Base-by-base conservation (phyloP, 1,284 basidiomycete genomes). In the Trichosporon inkin region DNA sequence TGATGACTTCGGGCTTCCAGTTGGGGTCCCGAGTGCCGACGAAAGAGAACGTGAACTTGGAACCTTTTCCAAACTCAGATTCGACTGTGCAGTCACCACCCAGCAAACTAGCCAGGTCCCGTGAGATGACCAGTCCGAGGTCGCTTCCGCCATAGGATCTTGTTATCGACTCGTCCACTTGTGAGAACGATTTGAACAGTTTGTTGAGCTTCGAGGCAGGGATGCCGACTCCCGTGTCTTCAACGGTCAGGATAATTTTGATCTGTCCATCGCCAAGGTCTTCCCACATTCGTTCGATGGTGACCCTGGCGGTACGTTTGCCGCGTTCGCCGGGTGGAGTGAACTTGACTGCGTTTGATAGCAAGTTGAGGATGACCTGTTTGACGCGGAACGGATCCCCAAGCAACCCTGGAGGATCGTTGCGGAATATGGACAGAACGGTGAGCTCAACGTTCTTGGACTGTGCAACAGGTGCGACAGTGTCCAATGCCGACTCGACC, bases 301-400 rank as follows among this genome's bases (percentile, higher is more conserved):
- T 70, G 28, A 74, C 72, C 6, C 65, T 53, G 0, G 71, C 71
- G 6, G 67, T 56, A n/a, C 53, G 56, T 17, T 32, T 61, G 10
- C 39, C 41, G 0, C 38, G 37, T 16, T 57, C 57, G 2, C 56
- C 55, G 5, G 64, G 57, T 0, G 68, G 62, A 0, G 73, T 74
- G 53, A 78, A 78, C 53, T 77, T 76, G 64, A 76, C 68, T 1
- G 72, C 72, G 52, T 78, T 78, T 10, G 68, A 71, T 2, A 75
- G 57, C 6, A 74, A 61, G 61, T 75, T 75, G 17, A 72, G 61
- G 10, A 75, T 51, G 38, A 72, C 65, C 51, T 78, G 77, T 57
- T 74, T 74, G 62, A 76, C 62, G 13, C 75, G 62, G 66, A 74
- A 76, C 1, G 72, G 71, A 58, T 76, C 75, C 13, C 74, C 75